Conservation (phyloP, 192 early-diverging fungal species). For the Backusella macrospora region DNA sequence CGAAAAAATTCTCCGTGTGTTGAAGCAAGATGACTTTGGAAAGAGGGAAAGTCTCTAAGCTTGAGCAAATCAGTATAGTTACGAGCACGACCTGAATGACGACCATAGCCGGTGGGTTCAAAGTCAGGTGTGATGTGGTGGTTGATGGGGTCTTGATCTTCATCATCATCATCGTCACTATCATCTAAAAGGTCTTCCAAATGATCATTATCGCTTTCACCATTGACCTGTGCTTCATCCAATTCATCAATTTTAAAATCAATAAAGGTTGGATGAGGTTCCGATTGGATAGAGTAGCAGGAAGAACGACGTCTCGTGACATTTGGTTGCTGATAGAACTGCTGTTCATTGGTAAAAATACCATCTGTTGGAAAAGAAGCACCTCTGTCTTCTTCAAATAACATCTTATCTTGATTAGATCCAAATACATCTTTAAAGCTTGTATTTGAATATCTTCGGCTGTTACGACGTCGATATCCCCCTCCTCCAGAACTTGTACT, state of each 20-base stretch:
- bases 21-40: slow-evolving; percentile 17
- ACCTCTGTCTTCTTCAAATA: slow-evolving; percentile 4
- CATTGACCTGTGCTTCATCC: not conserved
- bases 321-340: slow-evolving; percentile 12
- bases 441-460: slow-evolving; percentile 4
- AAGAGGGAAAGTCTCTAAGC: not conserved
- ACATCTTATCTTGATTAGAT: not conserved
- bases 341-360: not conserved
- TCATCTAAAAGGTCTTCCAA: slow-evolving; percentile 8
- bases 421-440: slow-evolving; percentile 13
- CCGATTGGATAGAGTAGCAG: slow-evolving; percentile 18
- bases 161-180: not conserved
- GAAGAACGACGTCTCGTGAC: slow-evolving; percentile 16
- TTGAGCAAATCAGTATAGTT: slow-evolving; percentile 3
- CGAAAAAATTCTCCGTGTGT: slow-evolving; percentile 24
- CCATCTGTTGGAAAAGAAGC: not conserved
- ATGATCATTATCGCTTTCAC: not conserved
- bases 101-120: not conserved
- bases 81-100: not conserved
- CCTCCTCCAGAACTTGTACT: not conserved
- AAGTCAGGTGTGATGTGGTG: not conserved
- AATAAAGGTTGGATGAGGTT: slow-evolving; percentile 26
- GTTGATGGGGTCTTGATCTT: not conserved
- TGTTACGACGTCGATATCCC: not conserved
- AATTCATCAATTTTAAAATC: slow-evolving; percentile 11